Conservation (phyloP, 345 rosid genomes). For the Lumnitzera racemosa region DNA sequence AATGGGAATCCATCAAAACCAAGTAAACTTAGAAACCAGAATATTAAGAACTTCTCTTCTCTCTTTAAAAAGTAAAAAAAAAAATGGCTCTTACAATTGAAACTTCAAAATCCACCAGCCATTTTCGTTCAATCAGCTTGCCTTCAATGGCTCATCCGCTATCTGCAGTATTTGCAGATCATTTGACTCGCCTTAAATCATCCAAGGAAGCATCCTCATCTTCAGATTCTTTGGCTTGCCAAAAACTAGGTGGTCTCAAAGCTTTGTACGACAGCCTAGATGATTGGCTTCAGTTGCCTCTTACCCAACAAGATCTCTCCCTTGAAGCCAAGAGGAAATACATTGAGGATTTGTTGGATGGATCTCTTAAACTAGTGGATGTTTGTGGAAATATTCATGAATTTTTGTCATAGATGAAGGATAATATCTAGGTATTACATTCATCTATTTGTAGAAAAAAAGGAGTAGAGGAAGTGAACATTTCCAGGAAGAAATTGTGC, state of each 20-base stretch:
- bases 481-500: neutral
- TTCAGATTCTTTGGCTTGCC: neutral
- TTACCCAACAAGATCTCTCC: conserved; percentile 15
- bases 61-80: neutral
- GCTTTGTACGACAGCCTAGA: conserved; percentile 8
- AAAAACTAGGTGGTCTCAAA: conserved; percentile 9
- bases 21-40: no score
- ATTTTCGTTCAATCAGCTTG: conserved; percentile 18
- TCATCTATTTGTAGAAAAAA: neutral
- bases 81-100: no score
- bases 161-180: conserved; percentile 7
- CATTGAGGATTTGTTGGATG: conserved; percentile 26
- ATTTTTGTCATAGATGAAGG: no score
- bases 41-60: no score
- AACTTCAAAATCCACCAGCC: conserved; percentile 5
- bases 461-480: neutral
- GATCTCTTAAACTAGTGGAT: neutral
- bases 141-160: conserved; percentile 18
- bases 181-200: conserved; percentile 9
- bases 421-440: neutral
- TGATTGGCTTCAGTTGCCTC: conserved; percentile 18
- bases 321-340: neutral
- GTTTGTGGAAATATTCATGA: no score
- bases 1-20: no score
- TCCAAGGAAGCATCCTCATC: conserved; percentile 8